Conservation (phyloP, 2,329 filamentous ascomycete species). For the Geosmithia morbida region DNA sequence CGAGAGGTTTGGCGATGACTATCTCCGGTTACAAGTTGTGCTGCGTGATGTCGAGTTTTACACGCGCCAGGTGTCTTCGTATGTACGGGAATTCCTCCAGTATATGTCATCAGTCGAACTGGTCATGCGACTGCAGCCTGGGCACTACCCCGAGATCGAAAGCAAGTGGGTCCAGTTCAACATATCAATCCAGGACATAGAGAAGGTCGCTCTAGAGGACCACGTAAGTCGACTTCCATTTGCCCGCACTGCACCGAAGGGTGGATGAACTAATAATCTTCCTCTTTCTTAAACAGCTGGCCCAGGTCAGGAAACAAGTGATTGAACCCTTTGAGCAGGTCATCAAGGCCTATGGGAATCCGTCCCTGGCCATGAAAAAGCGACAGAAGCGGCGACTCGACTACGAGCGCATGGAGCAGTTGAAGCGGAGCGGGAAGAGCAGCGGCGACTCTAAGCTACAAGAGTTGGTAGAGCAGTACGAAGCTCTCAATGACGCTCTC, state of each 20-base stretch:
- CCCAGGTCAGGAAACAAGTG: slow-evolving; percentile 63
- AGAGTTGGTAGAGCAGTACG: slow-evolving; percentile 78
- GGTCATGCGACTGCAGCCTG: slow-evolving; percentile 58
- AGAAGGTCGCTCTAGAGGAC: slow-evolving; percentile 68
- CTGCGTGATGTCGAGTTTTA: slow-evolving; percentile 91
- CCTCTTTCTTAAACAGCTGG: slow-evolving; percentile 23
- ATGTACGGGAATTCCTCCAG: slow-evolving; percentile 67
- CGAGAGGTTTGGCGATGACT: slow-evolving; percentile 84
- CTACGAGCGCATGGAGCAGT: slow-evolving; percentile 67
- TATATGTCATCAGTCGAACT: slow-evolving; percentile 72
- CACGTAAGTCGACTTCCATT: slow-evolving; percentile 45
- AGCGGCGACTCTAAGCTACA: slow-evolving; percentile 75
- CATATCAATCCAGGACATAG: slow-evolving; percentile 72
- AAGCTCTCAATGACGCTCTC: slow-evolving; percentile 80
- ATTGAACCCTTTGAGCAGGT: slow-evolving; percentile 72
- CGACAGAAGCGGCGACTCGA: slow-evolving; percentile 84
- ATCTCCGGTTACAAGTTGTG: slow-evolving; percentile 81
- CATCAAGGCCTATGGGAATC: slow-evolving; percentile 68
- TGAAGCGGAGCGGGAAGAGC: slow-evolving; percentile 70
- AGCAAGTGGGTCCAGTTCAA: slow-evolving; percentile 92
- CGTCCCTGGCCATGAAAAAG: slow-evolving; percentile 84
- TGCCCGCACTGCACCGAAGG: neutral
- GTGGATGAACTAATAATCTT: neutral
- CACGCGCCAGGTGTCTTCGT: slow-evolving; percentile 64
- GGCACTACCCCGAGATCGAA: slow-evolving; percentile 69